Percentiles rank a stretch among this genome's conserved stretches.
These are phyloP conservation scores for Schizophyllum amplum DNA, from an alignment of 1,284 basidiomycete species.

Conservation along the genomic window DNA sequence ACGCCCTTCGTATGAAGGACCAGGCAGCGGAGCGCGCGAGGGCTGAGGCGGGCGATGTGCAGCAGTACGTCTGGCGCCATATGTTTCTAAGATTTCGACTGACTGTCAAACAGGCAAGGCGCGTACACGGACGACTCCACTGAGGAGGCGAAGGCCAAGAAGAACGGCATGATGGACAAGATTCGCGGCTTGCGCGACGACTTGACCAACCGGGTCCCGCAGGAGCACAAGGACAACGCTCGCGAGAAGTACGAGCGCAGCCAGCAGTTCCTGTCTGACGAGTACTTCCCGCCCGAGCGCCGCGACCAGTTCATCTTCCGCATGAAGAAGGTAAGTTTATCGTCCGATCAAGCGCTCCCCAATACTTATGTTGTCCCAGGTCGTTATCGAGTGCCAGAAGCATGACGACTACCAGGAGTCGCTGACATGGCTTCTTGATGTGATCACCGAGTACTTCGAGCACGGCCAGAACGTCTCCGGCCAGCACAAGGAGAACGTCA, in stretches of 20 bases:
- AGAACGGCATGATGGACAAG: conserved; percentile 39
- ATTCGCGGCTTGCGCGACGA: conserved; percentile 35
- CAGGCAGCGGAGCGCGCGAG: background rate
- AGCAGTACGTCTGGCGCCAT: background rate
- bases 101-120: background rate
- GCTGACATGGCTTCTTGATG: conserved; percentile 67
- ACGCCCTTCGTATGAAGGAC: background rate
- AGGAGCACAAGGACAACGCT: conserved; percentile 53
- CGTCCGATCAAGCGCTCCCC: conserved; percentile 12
- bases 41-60: background rate
- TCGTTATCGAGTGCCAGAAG: conserved; percentile 88
- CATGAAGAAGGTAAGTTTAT: conserved; percentile 53
- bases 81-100: background rate
- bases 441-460: conserved; percentile 51
- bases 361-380: conserved; percentile 30
- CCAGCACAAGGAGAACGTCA: conserved; percentile 2
- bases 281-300: conserved; percentile 84
- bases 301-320: conserved; percentile 79
- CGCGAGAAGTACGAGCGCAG: conserved; percentile 44
- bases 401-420: conserved; percentile 87
- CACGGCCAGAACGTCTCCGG: background rate
- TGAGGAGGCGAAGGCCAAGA: conserved; percentile 42
- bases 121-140: conserved; percentile 16
- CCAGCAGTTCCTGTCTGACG: conserved; percentile 62
- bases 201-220: conserved; percentile 42